These are phyloP conservation scores for Fagus sylvatica DNA, from an alignment of 306 rosid genomes.

Conservation along the genomic window DNA sequence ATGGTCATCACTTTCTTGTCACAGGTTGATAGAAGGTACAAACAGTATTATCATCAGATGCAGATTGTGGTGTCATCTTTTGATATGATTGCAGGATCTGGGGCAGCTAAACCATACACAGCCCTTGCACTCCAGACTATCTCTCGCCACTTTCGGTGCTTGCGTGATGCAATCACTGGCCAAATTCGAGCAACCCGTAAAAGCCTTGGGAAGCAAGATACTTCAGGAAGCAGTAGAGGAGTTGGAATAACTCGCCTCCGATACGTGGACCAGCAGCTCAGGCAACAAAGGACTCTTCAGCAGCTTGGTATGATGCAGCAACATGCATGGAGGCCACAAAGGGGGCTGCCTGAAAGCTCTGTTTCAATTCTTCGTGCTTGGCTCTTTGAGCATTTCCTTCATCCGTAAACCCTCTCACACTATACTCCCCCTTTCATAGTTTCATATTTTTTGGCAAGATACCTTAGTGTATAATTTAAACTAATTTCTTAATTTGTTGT, in stretches of 20 bases:
- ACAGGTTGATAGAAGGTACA: slow-evolving; percentile 82
- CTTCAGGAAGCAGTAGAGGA: slow-evolving; percentile 54
- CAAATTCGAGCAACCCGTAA: slow-evolving; percentile 62
- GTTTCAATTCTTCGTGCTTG: slow-evolving; percentile 83
- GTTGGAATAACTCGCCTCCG: slow-evolving; percentile 79
- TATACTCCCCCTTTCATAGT: neutral
- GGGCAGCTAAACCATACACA: slow-evolving; percentile 83
- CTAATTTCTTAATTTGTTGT: slow-evolving; percentile 13
- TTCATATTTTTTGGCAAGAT: slow-evolving; percentile 3
- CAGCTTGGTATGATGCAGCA: slow-evolving; percentile 84
- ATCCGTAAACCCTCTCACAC: slow-evolving; percentile 57
- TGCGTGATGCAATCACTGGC: slow-evolving; percentile 70
- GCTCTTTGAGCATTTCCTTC: slow-evolving; percentile 90
- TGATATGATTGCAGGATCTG: slow-evolving; percentile 66
- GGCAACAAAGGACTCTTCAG: slow-evolving; percentile 80
- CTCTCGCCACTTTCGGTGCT: slow-evolving; percentile 77
- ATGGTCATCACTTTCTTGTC: slow-evolving; percentile 4
- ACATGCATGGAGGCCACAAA: slow-evolving; percentile 83
- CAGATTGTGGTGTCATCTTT: slow-evolving; percentile 82
- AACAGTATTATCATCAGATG: slow-evolving; percentile 79
- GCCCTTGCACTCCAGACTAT: slow-evolving; percentile 81
- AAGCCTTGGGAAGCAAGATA: slow-evolving; percentile 70
- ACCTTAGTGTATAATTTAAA: neutral
- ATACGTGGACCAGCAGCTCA: slow-evolving; percentile 69
- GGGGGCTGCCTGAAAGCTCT: slow-evolving; percentile 84